These are phyloP conservation scores for Nidula microcarpa DNA, from an alignment of 768 basidiomycete genomes.

Conservation along the genomic window DNA sequence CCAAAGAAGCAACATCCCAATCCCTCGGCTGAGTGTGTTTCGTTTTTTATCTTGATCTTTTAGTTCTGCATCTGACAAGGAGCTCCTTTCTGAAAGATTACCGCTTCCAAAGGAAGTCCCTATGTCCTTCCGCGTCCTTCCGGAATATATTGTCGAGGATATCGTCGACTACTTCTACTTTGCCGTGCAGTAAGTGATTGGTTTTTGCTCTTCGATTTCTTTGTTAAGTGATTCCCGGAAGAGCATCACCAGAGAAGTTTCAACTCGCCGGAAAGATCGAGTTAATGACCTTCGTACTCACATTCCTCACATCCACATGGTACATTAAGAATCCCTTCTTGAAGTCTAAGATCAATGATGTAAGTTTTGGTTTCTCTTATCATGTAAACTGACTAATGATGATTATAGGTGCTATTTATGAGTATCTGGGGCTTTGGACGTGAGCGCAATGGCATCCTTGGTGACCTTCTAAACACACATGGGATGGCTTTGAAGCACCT, in stretches of 20 bases:
- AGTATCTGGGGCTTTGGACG: constrained; percentile 66
- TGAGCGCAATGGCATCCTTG: constrained; percentile 71
- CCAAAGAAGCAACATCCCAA: constrained; percentile 76
- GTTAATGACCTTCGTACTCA: constrained; percentile 81
- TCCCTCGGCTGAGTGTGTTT: constrained; percentile 58
- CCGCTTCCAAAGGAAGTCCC: constrained; percentile 87
- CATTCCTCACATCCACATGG: constrained; percentile 91
- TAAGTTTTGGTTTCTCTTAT: constrained; percentile 25
- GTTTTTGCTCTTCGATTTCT: not conserved
- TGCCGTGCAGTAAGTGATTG: constrained; percentile 61
- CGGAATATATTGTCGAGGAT: constrained; percentile 94
- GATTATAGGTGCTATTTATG: constrained; percentile 64
- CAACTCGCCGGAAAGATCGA: constrained; percentile 84
- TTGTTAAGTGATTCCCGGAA: constrained; percentile 12
- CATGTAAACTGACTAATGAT: not conserved
- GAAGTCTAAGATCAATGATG: constrained; percentile 94
- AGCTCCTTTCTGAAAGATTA: constrained; percentile 43
- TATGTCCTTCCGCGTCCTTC: constrained; percentile 78
- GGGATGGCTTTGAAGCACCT: constrained; percentile 83
- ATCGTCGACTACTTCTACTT: constrained; percentile 88
- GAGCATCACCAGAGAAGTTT: constrained; percentile 74
- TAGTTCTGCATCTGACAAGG: not conserved
- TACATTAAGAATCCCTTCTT: constrained; percentile 99
- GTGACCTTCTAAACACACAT: constrained; percentile 79
- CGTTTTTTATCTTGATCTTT: not conserved